These are phyloP conservation scores for Leishmania amazonensis DNA, from an alignment of 208 protist species.

Conservation along the genomic window DNA sequence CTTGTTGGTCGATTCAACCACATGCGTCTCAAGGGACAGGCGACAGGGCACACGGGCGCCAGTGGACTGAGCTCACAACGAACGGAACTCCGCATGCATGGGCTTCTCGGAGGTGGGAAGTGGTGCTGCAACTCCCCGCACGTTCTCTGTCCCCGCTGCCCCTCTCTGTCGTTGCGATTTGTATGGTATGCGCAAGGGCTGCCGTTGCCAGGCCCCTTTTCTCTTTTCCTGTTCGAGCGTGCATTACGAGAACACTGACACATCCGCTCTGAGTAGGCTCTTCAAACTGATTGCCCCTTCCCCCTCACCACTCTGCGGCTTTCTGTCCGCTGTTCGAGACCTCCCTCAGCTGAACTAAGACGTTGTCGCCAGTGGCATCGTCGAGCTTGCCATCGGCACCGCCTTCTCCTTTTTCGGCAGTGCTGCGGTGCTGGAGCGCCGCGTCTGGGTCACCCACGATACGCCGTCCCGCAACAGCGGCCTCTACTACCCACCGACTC, in stretches of 20 bases:
- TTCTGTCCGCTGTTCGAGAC: too few species aligned
- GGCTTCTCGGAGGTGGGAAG: not conserved
- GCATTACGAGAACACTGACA: not conserved
- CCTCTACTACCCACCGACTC: constrained; percentile 52
- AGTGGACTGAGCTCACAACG: not conserved
- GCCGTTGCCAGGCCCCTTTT: not conserved
- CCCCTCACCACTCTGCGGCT: not conserved
- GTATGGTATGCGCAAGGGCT: not conserved
- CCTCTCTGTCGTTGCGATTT: not conserved
- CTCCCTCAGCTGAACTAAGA: constrained; percentile 36
- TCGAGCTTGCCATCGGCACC: constrained; percentile 48
- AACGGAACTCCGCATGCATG: not conserved
- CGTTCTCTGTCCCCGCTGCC: not conserved
- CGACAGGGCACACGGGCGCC: not conserved
- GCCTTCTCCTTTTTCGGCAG: constrained; percentile 36
- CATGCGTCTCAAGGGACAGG: not conserved
- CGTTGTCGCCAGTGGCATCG: constrained; percentile 37
- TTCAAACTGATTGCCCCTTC: not conserved
- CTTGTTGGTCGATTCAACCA: not conserved
- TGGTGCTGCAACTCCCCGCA: not conserved
- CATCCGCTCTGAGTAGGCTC: not conserved
- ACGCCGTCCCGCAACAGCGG: constrained; percentile 49
- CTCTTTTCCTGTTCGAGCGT: not conserved
- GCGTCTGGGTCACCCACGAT: constrained; percentile 32
- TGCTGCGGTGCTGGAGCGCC: constrained; percentile 40